Percentiles rank a stretch among this genome's conserved stretches.
phyloP scores from a whole-genome alignment of 2,329 filamentous ascomycete species.

The Trichoderma arundinaceum region DNA sequence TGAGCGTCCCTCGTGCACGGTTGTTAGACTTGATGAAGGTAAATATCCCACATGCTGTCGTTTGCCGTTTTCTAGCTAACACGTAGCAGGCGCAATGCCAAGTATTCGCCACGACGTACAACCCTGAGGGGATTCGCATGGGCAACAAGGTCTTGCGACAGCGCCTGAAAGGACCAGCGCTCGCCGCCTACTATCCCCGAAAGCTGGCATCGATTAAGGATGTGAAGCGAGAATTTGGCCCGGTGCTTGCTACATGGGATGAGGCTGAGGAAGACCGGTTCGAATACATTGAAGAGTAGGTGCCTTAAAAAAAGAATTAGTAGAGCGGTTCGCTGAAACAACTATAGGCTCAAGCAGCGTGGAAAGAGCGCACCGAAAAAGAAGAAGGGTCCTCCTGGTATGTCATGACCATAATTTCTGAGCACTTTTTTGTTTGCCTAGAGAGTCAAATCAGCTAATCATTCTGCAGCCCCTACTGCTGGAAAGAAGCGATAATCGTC shows the following conservation, averaged over 20 bases:
- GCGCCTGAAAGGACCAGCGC: slow-evolving; percentile 79
- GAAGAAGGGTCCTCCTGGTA: slow-evolving; percentile 66
- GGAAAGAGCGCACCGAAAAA: slow-evolving; percentile 91
- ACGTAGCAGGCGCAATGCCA: slow-evolving; percentile 77
- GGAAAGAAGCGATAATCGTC: slow-evolving; percentile 42
- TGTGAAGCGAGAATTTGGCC: slow-evolving; percentile 70
- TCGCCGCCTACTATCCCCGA: slow-evolving; percentile 88
- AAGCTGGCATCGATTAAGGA: slow-evolving; percentile 74
- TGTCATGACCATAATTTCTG: slow-evolving; percentile 24
- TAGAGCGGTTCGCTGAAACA: slow-evolving; percentile 40
- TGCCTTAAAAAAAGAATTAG: slow-evolving; percentile 4
- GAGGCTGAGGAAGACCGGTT: slow-evolving; percentile 80
- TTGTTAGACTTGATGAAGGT: slow-evolving; percentile 81
- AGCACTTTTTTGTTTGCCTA: background rate
- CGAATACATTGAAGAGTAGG: slow-evolving; percentile 72
- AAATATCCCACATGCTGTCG: slow-evolving; percentile 27
- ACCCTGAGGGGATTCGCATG: slow-evolving; percentile 79
- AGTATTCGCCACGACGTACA: slow-evolving; percentile 90
- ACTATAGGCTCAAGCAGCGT: slow-evolving; percentile 69
- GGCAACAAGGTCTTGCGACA: slow-evolving; percentile 94
- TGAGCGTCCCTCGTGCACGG: slow-evolving; percentile 67
- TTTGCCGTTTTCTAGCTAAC: slow-evolving; percentile 36
- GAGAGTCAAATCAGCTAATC: background rate
- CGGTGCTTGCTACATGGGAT: slow-evolving; percentile 71
- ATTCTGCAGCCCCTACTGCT: slow-evolving; percentile 38